These are phyloP conservation scores for Cephalotrichum gorgonifer DNA, from an alignment of 2,329 filamentous ascomycete genomes.

Conservation along the genomic window DNA sequence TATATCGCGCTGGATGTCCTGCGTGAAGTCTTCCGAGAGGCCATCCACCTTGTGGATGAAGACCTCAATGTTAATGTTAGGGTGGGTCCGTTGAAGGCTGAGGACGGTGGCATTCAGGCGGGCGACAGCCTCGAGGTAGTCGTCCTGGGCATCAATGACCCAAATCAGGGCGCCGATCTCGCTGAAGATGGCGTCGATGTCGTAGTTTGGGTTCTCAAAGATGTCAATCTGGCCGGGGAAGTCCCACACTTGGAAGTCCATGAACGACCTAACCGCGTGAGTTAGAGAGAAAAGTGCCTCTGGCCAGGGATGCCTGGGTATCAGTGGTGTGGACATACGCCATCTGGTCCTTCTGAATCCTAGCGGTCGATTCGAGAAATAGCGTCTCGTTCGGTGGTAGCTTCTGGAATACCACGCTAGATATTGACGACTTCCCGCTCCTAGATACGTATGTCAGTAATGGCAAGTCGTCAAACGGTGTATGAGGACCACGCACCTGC, in stretches of 20 bases:
- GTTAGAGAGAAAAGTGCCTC: background rate
- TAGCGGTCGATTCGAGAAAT: conserved; percentile 88
- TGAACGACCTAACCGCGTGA: conserved; percentile 63
- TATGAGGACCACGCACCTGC: conserved; percentile 52
- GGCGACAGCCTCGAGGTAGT: conserved; percentile 85
- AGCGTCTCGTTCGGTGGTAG: conserved; percentile 91
- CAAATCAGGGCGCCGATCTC: conserved; percentile 92
- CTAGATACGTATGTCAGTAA: conserved; percentile 33
- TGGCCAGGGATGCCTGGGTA: background rate
- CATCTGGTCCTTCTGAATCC: conserved; percentile 90
- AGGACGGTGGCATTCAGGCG: conserved; percentile 83
- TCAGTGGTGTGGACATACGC: conserved; percentile 45
- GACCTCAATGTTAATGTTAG: conserved; percentile 92
- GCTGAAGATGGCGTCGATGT: conserved; percentile 88
- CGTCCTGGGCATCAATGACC: conserved; percentile 97
- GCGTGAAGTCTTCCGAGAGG: conserved; percentile 91
- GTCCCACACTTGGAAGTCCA: conserved; percentile 99
- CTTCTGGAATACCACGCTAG: conserved; percentile 98
- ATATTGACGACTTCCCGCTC: conserved; percentile 96
- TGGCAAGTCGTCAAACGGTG: background rate
- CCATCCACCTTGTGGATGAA: conserved; percentile 99
- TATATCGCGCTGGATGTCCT: conserved; percentile 93
- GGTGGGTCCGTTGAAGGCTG: conserved; percentile 78
- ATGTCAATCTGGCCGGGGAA: conserved; percentile 88
- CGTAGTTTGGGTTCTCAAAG: conserved; percentile 79